Evolutionary conservation across 768 basidiomycete species (phyloP), one percentile per base, ranked within the genome.

Genomic region (Clavulina sp.): DNA sequence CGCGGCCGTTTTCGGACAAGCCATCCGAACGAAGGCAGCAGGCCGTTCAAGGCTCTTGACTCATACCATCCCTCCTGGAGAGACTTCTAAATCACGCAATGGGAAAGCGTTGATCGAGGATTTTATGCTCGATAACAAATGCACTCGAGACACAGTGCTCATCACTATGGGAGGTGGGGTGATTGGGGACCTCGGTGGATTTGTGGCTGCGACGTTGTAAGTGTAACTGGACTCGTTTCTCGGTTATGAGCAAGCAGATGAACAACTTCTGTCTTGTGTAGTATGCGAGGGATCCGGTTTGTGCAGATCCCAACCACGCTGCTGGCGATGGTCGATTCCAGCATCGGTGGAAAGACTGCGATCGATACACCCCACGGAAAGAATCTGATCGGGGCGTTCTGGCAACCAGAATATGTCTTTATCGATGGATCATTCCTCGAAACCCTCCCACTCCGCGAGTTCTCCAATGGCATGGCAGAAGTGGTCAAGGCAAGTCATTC

Each of bases 381-480:
- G 70, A 99, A 99, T 66, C 75, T 97, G 57, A 88, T 99, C 58
- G 95, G 95, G 53, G 84, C 93, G 3, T 99, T 97, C 71, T 91
- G 89, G 87, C 93, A 97, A 66, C 95, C 95, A 0, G 78, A 84
- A 59, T 96, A 82, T 70, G 82, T 97, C 62, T 99, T 99, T 68
- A 93, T 96, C 57, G 95, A 99, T 63, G 83, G 86, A 24, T 84
- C 92, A 1, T 93, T 95, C 72, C 76, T 99, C 52, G 87, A 91
- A 61, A 91, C 87, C 1, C 78, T 99, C 2, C 92, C 92, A 0
- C 66, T 78, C 30, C 73, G 93, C 50, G 95, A 97, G 64, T 88
- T 97, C 56, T 84, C 87, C n/a, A 97, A 97, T 60, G 93, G 95
- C 33, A 93, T 99, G 84, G 93, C 95, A 0, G 93, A 99, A 64